Evolutionary conservation across 768 basidiomycete genomes (phyloP), one percentile per base, ranked within the genome.

Genomic region (Trametes cinnabarina): DNA sequence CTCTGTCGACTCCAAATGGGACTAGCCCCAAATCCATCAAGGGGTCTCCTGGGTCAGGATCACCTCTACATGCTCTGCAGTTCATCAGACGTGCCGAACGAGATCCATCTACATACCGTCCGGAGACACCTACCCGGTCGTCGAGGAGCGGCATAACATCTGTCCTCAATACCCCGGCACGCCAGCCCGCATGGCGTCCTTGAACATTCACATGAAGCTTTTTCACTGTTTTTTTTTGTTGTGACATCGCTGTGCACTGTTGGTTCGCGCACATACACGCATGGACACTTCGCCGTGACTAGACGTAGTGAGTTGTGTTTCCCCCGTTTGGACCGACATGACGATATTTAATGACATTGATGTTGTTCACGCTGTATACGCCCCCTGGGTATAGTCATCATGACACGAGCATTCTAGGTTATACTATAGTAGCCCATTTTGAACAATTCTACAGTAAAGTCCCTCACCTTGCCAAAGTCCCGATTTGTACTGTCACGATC

Each of bases 41-140:
- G 55, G 79, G 84, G 3, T 82, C 87, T 56, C 82, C 84, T 25
- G 77, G 78, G 1, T 80, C 85, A 32, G 86, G 87, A 14, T 91
- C 91, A 0, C 89, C 92, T 11, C 69, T 69, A 9, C 62, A 63
- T 26, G 58, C 93, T 1, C 73, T 96, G 44, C 92, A 95, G 68
- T 94, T 93, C 73, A 83, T 96, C 62, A 80, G 92, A 55, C 84
- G 87, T 47, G 93, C 89, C 37, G 88, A 89, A 39, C 76, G 74
- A 25, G 87, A 87, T 17, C 74, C 76, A 47, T 71, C 70, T 26
- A 65, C 78, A 3, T 66, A 81, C 50, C 81, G 85, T 52, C 81
- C 87, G 17, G 76, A 76, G 28, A 88, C 86, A 10, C 88, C 89
- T n/a, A 83, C 86, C 35, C 88, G 84, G 72, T 68, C 80, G 20